Base-by-base conservation (phyloP, 495 filamentous ascomycete genomes). In the Trichoderma orchidacearum region DNA sequence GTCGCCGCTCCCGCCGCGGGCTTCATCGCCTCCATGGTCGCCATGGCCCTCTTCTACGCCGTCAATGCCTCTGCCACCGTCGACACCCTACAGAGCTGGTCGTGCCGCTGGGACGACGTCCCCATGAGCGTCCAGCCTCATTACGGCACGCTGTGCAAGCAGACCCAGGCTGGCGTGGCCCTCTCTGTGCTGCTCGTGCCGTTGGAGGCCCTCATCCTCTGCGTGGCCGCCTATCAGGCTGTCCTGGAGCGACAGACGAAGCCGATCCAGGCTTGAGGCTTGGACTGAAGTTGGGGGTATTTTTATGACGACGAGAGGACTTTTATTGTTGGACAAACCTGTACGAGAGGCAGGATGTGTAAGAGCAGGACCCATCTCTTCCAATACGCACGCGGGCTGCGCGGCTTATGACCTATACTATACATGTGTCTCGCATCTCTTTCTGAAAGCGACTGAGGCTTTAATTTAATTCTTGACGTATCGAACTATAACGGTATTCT, bases 71-170 rank as follows among this genome's bases (percentile, higher is more conserved):
- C 76, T 1, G 62, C 62, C 36, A 67, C 63, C 5, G 64, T 67
- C 55, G 72, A 73, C 60, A 75, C 75, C 35, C 62, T 80, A 29
- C 60, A 79, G 62, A 76, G 72, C 64, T 81, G 78, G 78, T 74
- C 70, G 27, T 81, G 78, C 66, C 75, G 74, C 52, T 81, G 77
- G 77, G 61, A 60, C 5, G 58, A 63, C 35, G 60, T 78, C 28
- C 61, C 62, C 58, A 80, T 80, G 77, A 52, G 51, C 18, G 48
- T 65, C 34, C 59, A 67, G 61, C 78, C 78, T 41, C 66, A 75
- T 59, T 81, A 74, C 66, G 66, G 62, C 7, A 70, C 68, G 1
- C 62, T 81, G 29, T 81, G 78, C 64, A 65, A 60, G 35, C 72
- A 80, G 68, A 74, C 71, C 66, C 66, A 70, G 58, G 70, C 70